Conservation (phyloP, 306 rosid species). For the Fragaria nilgerrensis region DNA sequence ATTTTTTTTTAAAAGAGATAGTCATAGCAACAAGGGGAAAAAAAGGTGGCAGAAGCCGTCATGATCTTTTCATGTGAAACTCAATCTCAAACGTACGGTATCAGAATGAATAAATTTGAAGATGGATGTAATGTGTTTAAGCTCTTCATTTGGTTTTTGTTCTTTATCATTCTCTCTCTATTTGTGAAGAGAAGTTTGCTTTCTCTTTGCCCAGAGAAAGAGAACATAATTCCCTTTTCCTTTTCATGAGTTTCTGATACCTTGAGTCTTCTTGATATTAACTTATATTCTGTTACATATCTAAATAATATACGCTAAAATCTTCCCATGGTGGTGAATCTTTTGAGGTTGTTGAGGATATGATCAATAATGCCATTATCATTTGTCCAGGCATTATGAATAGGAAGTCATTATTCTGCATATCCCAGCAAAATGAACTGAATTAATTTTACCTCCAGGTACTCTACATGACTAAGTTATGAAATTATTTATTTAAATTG, state of each 20-base stretch:
- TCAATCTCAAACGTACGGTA: neutral
- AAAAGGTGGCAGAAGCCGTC: neutral
- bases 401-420: too few species aligned
- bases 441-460: too few species aligned
- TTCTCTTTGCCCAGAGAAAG: too few species aligned
- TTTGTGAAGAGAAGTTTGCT: neutral
- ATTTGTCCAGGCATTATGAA: too few species aligned
- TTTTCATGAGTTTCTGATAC: neutral
- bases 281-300: neutral
- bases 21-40: neutral
- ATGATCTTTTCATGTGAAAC: neutral
- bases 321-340: too few species aligned
- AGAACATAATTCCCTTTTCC: too few species aligned
- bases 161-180: neutral
- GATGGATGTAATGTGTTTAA: neutral
- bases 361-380: too few species aligned
- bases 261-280: neutral
- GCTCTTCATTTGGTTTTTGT: neutral
- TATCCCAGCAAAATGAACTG: too few species aligned
- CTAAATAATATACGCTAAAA: too few species aligned
- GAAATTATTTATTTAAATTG: neutral
- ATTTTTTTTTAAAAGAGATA: too few species aligned
- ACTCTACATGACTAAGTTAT: too few species aligned
- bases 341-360: too few species aligned
- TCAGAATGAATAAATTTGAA: neutral